Base-by-base conservation (phyloP, 2,329 filamentous ascomycete genomes). In the Coniochaeta ligniaria region DNA sequence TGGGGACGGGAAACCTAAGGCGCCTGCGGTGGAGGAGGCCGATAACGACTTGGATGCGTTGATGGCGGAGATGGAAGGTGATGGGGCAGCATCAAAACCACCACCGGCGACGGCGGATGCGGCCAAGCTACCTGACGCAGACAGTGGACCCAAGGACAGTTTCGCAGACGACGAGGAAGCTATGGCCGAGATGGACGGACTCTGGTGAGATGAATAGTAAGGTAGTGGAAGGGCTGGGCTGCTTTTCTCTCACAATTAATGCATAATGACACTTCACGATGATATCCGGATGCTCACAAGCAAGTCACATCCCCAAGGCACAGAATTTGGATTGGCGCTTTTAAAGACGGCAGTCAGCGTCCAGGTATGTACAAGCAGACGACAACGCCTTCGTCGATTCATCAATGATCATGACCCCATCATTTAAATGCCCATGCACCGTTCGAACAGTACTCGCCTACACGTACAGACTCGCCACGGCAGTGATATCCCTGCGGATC, bases 401-500 rank as follows among this genome's bases (percentile, higher is more conserved):
- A 52, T 52, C 14, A 52, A 52, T 14, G 6, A 52, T 52, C 47
- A 52, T 52, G 47, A 52, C 47, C 31, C 22, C 22, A 24, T 26
- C 2, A 28, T 31, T 24, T 28, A 31, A 6, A 16, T 26, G 43
- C 26, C 24, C 24, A 52, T 47, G 24, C 43, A 47, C 11, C 20
- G 14, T 9, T 28, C 3, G 9, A 6, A 28, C 47, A 31, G 43
- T 20, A 47, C n/a, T 22, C 9, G 14, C 12, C 61, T 60, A 96
- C 89, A 96, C 93, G 71, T 96, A 96, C 70, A 96, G 75, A 72
- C 88, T 92, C 16, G 92, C 92, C 43, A 93, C 91, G 20, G 93
- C 93, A 24, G 92, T 96, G 59, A 96, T 95, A 73, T 97, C 95
- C 70, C 95, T 80, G 82, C 96, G 96, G 73, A 99, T 99, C 83